phyloP scores from a whole-genome alignment of 1,284 basidiomycete genomes.

The Puccinia brachypodii region DNA sequence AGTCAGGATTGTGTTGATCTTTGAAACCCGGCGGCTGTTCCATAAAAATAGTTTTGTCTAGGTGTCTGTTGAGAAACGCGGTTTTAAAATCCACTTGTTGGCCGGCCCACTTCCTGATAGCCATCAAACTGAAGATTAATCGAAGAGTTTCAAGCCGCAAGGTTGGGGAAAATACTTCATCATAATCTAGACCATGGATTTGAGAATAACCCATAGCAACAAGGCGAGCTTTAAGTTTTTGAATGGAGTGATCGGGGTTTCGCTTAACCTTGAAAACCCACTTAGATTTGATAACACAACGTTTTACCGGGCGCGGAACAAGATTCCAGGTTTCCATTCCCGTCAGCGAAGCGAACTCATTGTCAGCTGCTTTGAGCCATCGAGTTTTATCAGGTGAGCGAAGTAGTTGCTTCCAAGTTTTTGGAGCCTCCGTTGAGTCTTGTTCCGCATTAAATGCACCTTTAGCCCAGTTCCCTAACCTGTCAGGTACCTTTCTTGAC shows the following conservation, averaged over 20 bases:
- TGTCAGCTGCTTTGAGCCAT: neutral
- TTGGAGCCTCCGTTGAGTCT: neutral
- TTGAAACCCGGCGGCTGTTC: neutral
- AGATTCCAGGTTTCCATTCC: neutral
- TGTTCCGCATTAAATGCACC: too few relatives aligned
- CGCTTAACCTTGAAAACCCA: constrained; percentile 16
- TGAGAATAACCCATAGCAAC: neutral
- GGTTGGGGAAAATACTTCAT: constrained; percentile 1
- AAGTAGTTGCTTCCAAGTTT: neutral
- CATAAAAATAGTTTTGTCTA: neutral
- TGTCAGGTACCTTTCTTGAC: neutral
- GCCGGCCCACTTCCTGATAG: neutral
- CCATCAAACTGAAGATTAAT: neutral
- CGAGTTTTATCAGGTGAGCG: neutral
- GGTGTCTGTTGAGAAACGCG: neutral
- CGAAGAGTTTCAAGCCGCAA: neutral
- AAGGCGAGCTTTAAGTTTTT: neutral
- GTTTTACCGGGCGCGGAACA: neutral
- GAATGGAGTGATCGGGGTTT: neutral
- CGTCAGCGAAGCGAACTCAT: neutral
- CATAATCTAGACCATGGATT: neutral
- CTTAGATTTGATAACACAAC: neutral
- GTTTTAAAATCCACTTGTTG: neutral
- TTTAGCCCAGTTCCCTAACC: neutral
- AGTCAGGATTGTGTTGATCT: neutral